These are phyloP conservation scores for Dentipellis fragilis DNA, from an alignment of 768 basidiomycete species.

Conservation along the genomic window DNA sequence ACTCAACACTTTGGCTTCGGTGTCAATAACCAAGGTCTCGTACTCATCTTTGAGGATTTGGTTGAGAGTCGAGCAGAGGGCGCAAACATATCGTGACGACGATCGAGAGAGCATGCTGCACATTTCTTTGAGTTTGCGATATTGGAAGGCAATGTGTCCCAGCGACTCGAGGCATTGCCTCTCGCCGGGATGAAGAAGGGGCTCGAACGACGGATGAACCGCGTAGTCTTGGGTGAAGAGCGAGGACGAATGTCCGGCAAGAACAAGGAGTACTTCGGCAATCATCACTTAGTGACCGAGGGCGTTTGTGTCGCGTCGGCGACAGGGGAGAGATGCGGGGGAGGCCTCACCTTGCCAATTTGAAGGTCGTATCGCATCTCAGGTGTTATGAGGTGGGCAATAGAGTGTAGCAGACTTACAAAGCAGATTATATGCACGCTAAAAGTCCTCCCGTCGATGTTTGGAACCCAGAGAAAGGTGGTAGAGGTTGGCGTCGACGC, in stretches of 20 bases:
- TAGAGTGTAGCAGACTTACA: too few relatives aligned
- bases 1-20: conserved; percentile 68
- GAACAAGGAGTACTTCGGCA: conserved; percentile 77
- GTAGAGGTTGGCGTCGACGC: too few relatives aligned
- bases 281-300: conserved; percentile 47
- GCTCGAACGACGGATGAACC: conserved; percentile 52
- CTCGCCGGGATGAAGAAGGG: conserved; percentile 84
- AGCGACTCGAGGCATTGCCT: conserved; percentile 75
- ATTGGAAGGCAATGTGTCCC: conserved; percentile 63
- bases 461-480: too few relatives aligned
- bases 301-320: not conserved
- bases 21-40: conserved; percentile 66
- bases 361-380: too few relatives aligned
- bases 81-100: conserved; percentile 67
- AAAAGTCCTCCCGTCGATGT: too few relatives aligned
- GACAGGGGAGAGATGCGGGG: not conserved
- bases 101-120: conserved; percentile 43
- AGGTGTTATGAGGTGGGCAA: too few relatives aligned
- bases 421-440: too few relatives aligned
- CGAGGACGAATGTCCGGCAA: conserved; percentile 82
- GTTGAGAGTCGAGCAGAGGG: conserved; percentile 63
- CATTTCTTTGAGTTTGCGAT: conserved; percentile 58
- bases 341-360: too few relatives aligned
- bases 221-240: conserved; percentile 57
- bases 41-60: conserved; percentile 74